A percentile compares a stretch with the other conserved stretches of the same genome.
phyloP scores from a whole-genome alignment of 1,139 yeast genomes.

The Taphrina pruni region DNA sequence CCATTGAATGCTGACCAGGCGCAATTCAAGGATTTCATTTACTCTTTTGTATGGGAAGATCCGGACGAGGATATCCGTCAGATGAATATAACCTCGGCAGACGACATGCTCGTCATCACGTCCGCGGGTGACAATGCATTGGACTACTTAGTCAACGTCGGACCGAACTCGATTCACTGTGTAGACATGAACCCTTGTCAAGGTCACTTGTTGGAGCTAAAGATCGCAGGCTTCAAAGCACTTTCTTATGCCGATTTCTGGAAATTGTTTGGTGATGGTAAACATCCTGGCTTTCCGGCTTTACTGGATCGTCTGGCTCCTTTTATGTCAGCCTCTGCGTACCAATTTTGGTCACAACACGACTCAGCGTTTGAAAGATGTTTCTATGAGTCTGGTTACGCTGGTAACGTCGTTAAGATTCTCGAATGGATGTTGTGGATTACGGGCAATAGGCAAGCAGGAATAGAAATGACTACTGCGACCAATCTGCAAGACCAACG shows the following conservation, averaged over 20 bases:
- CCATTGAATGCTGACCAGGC: slow-evolving; percentile 69
- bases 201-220: slow-evolving; percentile 77
- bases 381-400: slow-evolving; percentile 74
- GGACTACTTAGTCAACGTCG: slow-evolving; percentile 72
- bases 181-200: slow-evolving; percentile 85
- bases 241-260: slow-evolving; percentile 68
- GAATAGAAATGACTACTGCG: slow-evolving; percentile 64
- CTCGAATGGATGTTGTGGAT: slow-evolving; percentile 65
- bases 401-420: slow-evolving; percentile 81
- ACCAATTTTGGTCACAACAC: slow-evolving; percentile 77
- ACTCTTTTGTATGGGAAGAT: slow-evolving; percentile 91
- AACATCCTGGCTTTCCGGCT: slow-evolving; percentile 59
- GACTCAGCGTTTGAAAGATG: slow-evolving; percentile 67
- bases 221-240: slow-evolving; percentile 70
- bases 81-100: slow-evolving; percentile 64
- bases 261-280: slow-evolving; percentile 79
- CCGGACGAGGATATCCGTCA: slow-evolving; percentile 79
- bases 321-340: slow-evolving; percentile 75
- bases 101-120: slow-evolving; percentile 79
- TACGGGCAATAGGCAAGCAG: slow-evolving; percentile 62
- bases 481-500: slow-evolving; percentile 66
- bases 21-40: slow-evolving; percentile 79
- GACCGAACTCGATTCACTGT: slow-evolving; percentile 78
- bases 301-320: slow-evolving; percentile 65
- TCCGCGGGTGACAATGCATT: slow-evolving; percentile 85